Conservation (phyloP, 1,284 basidiomycete species). For the Ustilago xerochloae region DNA sequence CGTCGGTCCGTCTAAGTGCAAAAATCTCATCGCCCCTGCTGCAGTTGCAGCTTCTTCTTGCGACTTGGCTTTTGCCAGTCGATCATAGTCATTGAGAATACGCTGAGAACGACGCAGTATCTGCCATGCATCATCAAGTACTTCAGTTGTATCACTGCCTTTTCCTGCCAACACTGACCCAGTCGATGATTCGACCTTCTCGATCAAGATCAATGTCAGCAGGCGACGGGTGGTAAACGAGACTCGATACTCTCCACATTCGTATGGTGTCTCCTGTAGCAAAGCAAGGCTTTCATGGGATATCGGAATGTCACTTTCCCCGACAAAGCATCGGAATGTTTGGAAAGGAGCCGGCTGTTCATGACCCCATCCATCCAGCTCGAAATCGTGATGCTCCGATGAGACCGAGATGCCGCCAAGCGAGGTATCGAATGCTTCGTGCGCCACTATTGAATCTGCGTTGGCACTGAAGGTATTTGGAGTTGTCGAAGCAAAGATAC, state of each 20-base stretch:
- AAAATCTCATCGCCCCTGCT: slow-evolving; percentile 29
- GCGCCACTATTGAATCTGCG: background rate
- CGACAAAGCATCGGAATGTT: slow-evolving; percentile 30
- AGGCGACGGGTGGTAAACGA: slow-evolving; percentile 33
- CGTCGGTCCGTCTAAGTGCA: slow-evolving; percentile 42
- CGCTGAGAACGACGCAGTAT: slow-evolving; percentile 38
- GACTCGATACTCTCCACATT: slow-evolving; percentile 14
- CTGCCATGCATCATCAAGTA: slow-evolving; percentile 36
- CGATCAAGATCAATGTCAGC: slow-evolving; percentile 39
- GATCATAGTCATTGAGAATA: slow-evolving; percentile 42
- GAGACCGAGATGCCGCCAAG: slow-evolving; percentile 18
- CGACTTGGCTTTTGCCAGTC: background rate
- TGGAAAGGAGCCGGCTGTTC: slow-evolving; percentile 35
- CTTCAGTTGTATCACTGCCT: background rate
- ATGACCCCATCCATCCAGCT: slow-evolving; percentile 50
- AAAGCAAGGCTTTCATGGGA: slow-evolving; percentile 10
- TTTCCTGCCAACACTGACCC: background rate
- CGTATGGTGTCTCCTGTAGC: slow-evolving; percentile 14
- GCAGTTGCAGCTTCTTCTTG: slow-evolving; percentile 3
- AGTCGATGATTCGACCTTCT: slow-evolving; percentile 1
- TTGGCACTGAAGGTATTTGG: background rate
- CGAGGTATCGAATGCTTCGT: slow-evolving; percentile 19
- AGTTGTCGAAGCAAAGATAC: slow-evolving; percentile 14
- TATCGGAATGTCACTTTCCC: slow-evolving; percentile 17
- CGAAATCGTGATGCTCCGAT: slow-evolving; percentile 51